Evolutionary conservation across 805 yeast genomes (phyloP).

Genomic region (Suhomyces kilbournensis): DNA sequence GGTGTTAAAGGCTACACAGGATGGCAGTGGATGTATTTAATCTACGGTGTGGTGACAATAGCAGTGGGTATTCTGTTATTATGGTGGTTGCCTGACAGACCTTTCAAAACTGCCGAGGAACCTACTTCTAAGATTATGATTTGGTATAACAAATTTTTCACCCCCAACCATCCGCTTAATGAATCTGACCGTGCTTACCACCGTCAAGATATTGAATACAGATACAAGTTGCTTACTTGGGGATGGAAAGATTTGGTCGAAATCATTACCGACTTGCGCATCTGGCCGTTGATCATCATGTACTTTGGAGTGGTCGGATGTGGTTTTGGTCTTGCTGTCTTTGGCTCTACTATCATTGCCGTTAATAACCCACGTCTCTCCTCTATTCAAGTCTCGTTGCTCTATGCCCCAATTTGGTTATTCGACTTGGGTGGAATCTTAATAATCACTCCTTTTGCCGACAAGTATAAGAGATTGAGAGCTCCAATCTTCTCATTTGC

Average conservation of each 20-base stretch:
- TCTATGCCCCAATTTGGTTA: slow-evolving; percentile 89
- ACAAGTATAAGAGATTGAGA: slow-evolving; percentile 56
- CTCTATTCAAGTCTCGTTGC: slow-evolving; percentile 66
- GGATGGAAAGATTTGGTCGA: slow-evolving; percentile 52
- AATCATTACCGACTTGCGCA: slow-evolving; percentile 59
- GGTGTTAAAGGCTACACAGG: slow-evolving; percentile 68
- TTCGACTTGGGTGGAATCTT: slow-evolving; percentile 77
- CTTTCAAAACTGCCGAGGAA: slow-evolving; percentile 26
- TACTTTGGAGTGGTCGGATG: slow-evolving; percentile 91
- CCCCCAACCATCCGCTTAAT: slow-evolving; percentile 48
- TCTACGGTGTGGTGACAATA: slow-evolving; percentile 70
- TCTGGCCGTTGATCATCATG: slow-evolving; percentile 83
- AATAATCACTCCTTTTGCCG: slow-evolving; percentile 76
- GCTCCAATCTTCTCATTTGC: slow-evolving; percentile 62
- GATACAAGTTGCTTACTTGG: slow-evolving; percentile 54
- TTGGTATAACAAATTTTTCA: slow-evolving; percentile 23
- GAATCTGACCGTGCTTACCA: slow-evolving; percentile 55
- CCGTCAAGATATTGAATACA: slow-evolving; percentile 53
- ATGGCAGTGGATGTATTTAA: slow-evolving; percentile 82
- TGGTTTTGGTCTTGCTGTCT: slow-evolving; percentile 84
- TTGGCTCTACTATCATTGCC: slow-evolving; percentile 73
- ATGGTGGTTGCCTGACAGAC: slow-evolving; percentile 89
- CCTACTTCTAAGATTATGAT: slow-evolving; percentile 13
- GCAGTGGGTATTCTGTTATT: slow-evolving; percentile 59
- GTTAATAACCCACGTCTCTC: slow-evolving; percentile 60